phyloP scores from a whole-genome alignment of 2,329 filamentous ascomycete species.

The Paraconiothyrium sp. region DNA sequence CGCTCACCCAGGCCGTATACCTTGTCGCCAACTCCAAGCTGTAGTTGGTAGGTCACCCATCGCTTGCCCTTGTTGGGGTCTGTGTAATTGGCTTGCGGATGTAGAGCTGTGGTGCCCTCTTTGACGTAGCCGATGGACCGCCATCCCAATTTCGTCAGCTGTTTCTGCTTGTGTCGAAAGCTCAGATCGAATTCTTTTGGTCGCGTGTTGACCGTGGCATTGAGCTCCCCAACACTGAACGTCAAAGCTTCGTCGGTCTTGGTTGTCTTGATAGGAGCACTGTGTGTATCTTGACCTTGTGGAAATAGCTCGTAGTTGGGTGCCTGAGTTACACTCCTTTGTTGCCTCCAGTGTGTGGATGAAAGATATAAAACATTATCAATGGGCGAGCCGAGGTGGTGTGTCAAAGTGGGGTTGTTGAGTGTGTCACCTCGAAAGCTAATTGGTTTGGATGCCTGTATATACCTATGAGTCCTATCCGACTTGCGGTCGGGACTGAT shows the following conservation, averaged over 20 bases:
- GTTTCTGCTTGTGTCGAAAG: conserved; percentile 21
- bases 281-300: conserved; percentile 17
- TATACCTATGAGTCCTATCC: not conserved
- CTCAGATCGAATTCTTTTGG: conserved; percentile 22
- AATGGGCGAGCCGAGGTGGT: conserved; percentile 24
- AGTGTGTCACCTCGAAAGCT: conserved; percentile 23
- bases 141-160: conserved; percentile 22
- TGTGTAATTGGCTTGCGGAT: conserved; percentile 26
- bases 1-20: conserved; percentile 25
- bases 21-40: conserved; percentile 25
- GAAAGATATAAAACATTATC: conserved; percentile 23
- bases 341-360: conserved; percentile 23
- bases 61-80: conserved; percentile 24
- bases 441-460: conserved; percentile 24
- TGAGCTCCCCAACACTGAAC: conserved; percentile 23
- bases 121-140: conserved; percentile 25
- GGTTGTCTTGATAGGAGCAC: conserved; percentile 15
- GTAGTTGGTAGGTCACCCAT: conserved; percentile 26
- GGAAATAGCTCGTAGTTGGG: conserved; percentile 23
- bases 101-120: conserved; percentile 22
- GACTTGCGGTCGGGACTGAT: not conserved
- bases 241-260: conserved; percentile 17
- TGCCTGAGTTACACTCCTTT: conserved; percentile 22
- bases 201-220: conserved; percentile 20
- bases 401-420: conserved; percentile 24